phyloP scores from a whole-genome alignment of 352 stramenopile species.

The Phytophthora litchii region DNA sequence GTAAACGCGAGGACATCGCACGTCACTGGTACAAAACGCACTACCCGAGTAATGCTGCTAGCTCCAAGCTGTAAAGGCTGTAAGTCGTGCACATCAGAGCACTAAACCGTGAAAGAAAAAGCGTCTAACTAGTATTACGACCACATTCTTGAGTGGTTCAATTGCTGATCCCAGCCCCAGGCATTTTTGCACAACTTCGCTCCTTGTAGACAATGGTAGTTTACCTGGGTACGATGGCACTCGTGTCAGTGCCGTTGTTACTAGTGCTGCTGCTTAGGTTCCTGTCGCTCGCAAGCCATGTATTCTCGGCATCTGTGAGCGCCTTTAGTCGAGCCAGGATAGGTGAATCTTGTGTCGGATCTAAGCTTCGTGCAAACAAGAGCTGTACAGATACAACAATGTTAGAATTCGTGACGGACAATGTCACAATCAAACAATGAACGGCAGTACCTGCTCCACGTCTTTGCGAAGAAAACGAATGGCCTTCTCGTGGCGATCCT shows the following conservation, averaged over 20 bases:
- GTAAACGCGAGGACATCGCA: slow-evolving; percentile 93
- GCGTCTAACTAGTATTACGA: slow-evolving; percentile 41
- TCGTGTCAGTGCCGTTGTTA: slow-evolving; percentile 25
- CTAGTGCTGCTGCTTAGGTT: slow-evolving; percentile 42
- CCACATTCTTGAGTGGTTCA: slow-evolving; percentile 25
- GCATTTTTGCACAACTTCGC: slow-evolving; percentile 23
- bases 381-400: slow-evolving; percentile 47
- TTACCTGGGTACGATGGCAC: slow-evolving; percentile 53
- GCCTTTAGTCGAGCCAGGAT: slow-evolving; percentile 72
- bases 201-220: slow-evolving; percentile 11
- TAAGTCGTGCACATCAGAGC: background rate
- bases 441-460: slow-evolving; percentile 73
- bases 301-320: slow-evolving; percentile 68
- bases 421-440: slow-evolving; percentile 1
- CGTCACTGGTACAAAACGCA: slow-evolving; percentile 95
- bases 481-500: slow-evolving; percentile 77
- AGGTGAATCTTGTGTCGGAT: slow-evolving; percentile 65
- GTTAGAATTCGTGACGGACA: background rate
- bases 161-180: slow-evolving; percentile 18
- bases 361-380: slow-evolving; percentile 74
- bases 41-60: slow-evolving; percentile 43
- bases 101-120: slow-evolving; percentile 13
- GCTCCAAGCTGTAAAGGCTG: slow-evolving; percentile 63
- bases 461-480: slow-evolving; percentile 82
- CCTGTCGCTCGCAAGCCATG: slow-evolving; percentile 71